A percentile compares a stretch with the other conserved stretches of the same genome.
Evolutionary conservation across 345 rosid genomes (phyloP).

Genomic region (Erodium maritimum): DNA sequence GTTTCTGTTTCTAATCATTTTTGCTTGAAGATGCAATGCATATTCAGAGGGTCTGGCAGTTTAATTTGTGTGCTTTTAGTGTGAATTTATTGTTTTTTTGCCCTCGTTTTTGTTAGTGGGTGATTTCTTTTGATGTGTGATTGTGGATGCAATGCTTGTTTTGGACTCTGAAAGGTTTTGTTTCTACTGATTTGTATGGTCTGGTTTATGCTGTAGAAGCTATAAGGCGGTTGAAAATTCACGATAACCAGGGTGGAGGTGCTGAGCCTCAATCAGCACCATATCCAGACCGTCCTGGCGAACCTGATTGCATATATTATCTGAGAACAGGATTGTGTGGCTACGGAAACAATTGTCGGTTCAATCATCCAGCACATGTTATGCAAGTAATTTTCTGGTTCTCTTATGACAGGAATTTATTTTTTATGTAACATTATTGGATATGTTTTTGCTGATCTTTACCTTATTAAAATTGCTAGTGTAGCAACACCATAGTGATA

Average conservation of each 20-base stretch:
- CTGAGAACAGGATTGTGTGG: conserved; percentile 90
- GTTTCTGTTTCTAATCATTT: background rate
- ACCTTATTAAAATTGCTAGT: background rate
- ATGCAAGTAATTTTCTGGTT: conserved; percentile 40
- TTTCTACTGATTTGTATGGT: background rate
- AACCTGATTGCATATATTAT: conserved; percentile 83
- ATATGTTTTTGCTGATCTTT: background rate
- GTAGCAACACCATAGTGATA: background rate
- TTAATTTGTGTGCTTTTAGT: background rate
- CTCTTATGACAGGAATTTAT: background rate
- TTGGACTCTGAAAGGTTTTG: conserved; percentile 1
- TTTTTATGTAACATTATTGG: background rate
- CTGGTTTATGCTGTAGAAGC: conserved; percentile 24
- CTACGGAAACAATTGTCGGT: conserved; percentile 71
- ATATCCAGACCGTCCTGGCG: conserved; percentile 68
- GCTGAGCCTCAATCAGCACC: conserved; percentile 25
- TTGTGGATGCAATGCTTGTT: background rate
- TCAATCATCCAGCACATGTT: conserved; percentile 89
- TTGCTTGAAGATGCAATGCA: conserved; percentile 7
- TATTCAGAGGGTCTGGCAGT: background rate
- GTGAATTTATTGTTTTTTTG: background rate
- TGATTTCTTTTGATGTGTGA: background rate
- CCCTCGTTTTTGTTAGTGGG: background rate
- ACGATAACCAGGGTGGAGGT: conserved; percentile 21
- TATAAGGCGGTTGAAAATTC: conserved; percentile 39